Conservation (phyloP, 495 filamentous ascomycete species). For the Penicillium subrubescens region DNA sequence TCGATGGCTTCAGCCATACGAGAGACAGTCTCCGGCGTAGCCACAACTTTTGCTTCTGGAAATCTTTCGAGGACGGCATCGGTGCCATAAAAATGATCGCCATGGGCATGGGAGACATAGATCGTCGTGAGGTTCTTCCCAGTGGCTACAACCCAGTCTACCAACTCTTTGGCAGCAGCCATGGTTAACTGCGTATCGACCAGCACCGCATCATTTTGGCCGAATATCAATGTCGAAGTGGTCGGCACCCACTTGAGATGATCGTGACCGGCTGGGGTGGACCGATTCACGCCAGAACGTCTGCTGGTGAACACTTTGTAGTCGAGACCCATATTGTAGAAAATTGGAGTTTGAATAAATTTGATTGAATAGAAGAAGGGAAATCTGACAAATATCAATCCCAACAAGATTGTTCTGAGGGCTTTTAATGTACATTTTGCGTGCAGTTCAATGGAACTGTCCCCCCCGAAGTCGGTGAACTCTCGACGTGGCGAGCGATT, state of each 20-base stretch:
- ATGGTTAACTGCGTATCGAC: slow-evolving; percentile 29
- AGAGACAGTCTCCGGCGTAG: slow-evolving; percentile 29
- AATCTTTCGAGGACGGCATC: slow-evolving; percentile 30
- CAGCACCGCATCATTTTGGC: slow-evolving; percentile 17
- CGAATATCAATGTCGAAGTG: slow-evolving; percentile 24
- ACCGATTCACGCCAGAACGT: slow-evolving; percentile 5
- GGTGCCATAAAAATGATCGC: slow-evolving; percentile 47
- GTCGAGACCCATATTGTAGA: neutral
- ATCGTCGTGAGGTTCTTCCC: slow-evolving; percentile 35
- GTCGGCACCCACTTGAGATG: slow-evolving; percentile 16
- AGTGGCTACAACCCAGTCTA: slow-evolving; percentile 17
- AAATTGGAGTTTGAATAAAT: too few species aligned
- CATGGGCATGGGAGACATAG: slow-evolving; percentile 52
- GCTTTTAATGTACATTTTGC: too few species aligned
- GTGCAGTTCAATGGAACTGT: too few species aligned
- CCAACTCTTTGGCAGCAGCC: slow-evolving; percentile 13
- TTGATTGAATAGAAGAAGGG: too few species aligned
- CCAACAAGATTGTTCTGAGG: too few species aligned
- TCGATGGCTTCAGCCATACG: slow-evolving; percentile 28
- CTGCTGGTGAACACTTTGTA: slow-evolving; percentile 2
- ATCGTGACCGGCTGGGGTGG: slow-evolving; percentile 1
- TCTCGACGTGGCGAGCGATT: neutral
- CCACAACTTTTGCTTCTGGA: slow-evolving; percentile 26
- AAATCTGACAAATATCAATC: too few species aligned
- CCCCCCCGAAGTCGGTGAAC: too few species aligned